A percentile compares a stretch with the other conserved stretches of the same genome.
These are phyloP conservation scores for Phytophthora pluvialis DNA, from an alignment of 352 stramenopile species.

Conservation along the genomic window DNA sequence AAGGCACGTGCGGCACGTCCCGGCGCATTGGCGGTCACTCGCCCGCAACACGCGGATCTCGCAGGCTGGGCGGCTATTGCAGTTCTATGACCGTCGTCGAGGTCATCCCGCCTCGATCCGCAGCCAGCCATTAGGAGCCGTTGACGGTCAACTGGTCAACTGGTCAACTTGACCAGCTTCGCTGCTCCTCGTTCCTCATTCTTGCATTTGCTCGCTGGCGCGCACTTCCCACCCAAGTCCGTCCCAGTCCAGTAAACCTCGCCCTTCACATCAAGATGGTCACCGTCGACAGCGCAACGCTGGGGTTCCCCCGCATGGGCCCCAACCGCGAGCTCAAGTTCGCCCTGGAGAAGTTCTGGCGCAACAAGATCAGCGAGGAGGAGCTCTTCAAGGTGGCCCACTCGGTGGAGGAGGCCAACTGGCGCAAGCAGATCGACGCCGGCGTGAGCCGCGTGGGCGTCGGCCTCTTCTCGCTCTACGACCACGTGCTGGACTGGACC, in stretches of 20 bases:
- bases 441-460: slow-evolving; percentile 85
- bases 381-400: slow-evolving; percentile 81
- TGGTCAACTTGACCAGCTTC: too few species aligned
- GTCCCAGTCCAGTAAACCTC: slow-evolving; percentile 24
- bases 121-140: slow-evolving; percentile 7
- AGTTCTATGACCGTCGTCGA: slow-evolving; percentile 19
- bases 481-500: slow-evolving; percentile 92
- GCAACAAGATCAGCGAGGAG: slow-evolving; percentile 77
- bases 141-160: too few species aligned
- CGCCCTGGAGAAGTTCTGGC: slow-evolving; percentile 94
- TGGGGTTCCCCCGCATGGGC: slow-evolving; percentile 93
- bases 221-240: slow-evolving; percentile 41
- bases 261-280: slow-evolving; percentile 42
- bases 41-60: slow-evolving; percentile 20
- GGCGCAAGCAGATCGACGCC: slow-evolving; percentile 81
- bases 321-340: slow-evolving; percentile 95
- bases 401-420: slow-evolving; percentile 85
- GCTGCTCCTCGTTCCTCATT: too few species aligned
- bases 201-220: slow-evolving; percentile 61
- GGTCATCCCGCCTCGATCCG: slow-evolving; percentile 43
- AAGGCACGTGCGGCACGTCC: slow-evolving; percentile 64
- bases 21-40: slow-evolving; percentile 1
- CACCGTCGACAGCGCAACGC: slow-evolving; percentile 74
- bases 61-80: slow-evolving; percentile 32
- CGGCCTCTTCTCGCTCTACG: slow-evolving; percentile 92